These are phyloP conservation scores for Pseudonitzschia multistriata DNA, from an alignment of 108 stramenopile genomes.

Conservation along the genomic window DNA sequence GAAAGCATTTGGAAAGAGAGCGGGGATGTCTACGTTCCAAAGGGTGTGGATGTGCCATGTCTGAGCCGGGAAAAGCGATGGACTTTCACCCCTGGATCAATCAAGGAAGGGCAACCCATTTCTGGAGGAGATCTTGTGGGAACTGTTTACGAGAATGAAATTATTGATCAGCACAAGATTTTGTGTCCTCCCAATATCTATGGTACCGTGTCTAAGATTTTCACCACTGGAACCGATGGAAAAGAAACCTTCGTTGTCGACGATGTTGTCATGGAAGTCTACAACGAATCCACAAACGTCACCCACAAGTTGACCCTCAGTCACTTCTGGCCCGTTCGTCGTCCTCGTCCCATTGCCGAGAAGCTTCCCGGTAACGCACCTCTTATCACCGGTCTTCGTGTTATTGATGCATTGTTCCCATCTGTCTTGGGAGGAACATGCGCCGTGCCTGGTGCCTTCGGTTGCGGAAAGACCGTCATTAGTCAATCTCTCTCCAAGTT, in stretches of 20 bases:
- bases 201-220: conserved; percentile 94
- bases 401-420: conserved; percentile 98
- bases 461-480: conserved; percentile 99
- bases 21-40: conserved; percentile 95
- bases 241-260: conserved; percentile 90
- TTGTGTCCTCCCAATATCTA: conserved; percentile 98
- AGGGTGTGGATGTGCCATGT: conserved; percentile 96
- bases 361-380: conserved; percentile 97
- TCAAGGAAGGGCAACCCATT: conserved; percentile 93
- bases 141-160: conserved; percentile 96
- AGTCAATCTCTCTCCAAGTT: conserved; percentile 99
- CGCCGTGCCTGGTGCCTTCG: conserved; percentile 99
- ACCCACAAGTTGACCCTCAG: conserved; percentile 87
- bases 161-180: conserved; percentile 96
- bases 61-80: conserved; percentile 88
- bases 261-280: conserved; percentile 98
- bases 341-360: conserved; percentile 95
- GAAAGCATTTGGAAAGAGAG: conserved; percentile 86
- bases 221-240: conserved; percentile 93
- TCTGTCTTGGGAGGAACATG: conserved; percentile 99
- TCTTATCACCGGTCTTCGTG: conserved; percentile 98
- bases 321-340: conserved; percentile 99
- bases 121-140: conserved; percentile 95
- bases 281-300: conserved; percentile 85
- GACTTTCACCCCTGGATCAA: conserved; percentile 89